Evolutionary conservation across 1,284 basidiomycete genomes (phyloP), one percentile per base, ranked within the genome.

Genomic region (Leccinum pachyderme): DNA sequence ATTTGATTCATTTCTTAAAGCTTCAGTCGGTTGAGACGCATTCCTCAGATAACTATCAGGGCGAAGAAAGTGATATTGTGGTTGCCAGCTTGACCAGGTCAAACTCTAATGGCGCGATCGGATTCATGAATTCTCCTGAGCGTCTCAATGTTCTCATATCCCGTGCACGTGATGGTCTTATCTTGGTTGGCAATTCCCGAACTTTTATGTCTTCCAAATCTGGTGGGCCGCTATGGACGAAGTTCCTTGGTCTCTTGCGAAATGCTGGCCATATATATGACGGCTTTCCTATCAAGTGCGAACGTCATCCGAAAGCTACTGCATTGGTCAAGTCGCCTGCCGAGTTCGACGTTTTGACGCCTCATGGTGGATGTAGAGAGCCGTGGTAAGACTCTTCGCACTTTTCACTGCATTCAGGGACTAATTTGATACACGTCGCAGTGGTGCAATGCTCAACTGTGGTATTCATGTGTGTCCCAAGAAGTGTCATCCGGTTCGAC

Each of bases 51-150:
- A 84, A 84, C 55, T 84, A 84, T 55, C 85, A 87, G 62, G 86
- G 86, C 8, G 86, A 87, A 66, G 85, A 87, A 65, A 82, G 81
- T 41, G 77, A 86, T 47, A 82, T 87, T 51, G 81, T 87, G 24
- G 72, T 87, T 39, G 73, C 75, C 7, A 82, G 79, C 5, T 67
- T 87, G n/a, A 84, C 81, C 0, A 69, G 86, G 43, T 84, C 82
- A 60, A 86, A 87, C 56, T 7, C 70, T 0, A 54, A 67, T 1
- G 67, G 76, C 51, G 77, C 83, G 52, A 86, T 87, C 29, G 85
- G 85, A 0, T 87, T 87, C 70, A 86, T 87, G 83, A 77, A 67
- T 33, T 76, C 85, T 2, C 79, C 81, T 0, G 83, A 87, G 63
- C 79, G 85, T 24, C 68, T 87, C 18, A 87, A 84, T 53, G 86